phyloP scores from a whole-genome alignment of 768 basidiomycete species.

The Phylloporus sp. region DNA sequence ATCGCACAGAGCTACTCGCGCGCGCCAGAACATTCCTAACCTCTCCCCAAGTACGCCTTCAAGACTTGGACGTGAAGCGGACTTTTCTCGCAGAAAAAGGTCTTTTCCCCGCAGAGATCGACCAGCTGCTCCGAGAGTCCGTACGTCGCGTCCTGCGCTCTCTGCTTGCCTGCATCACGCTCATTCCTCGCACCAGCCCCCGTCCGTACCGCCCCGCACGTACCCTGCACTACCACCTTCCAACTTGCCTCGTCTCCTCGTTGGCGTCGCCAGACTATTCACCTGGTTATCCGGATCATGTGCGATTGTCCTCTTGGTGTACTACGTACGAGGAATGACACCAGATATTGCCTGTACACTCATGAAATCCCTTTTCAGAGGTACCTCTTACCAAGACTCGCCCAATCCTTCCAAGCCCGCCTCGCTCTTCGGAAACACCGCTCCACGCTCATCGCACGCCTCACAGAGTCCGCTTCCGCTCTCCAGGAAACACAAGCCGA shows the following conservation, averaged over 20 bases:
- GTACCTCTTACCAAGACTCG: slow-evolving; percentile 62
- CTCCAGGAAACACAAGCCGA: slow-evolving; percentile 54
- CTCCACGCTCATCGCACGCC: slow-evolving; percentile 45
- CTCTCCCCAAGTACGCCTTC: slow-evolving; percentile 59
- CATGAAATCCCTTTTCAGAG: slow-evolving; percentile 39
- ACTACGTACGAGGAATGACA: slow-evolving; percentile 50
- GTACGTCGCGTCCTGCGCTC: slow-evolving; percentile 38
- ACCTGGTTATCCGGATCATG: slow-evolving; percentile 66
- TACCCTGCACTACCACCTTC: slow-evolving; percentile 71
- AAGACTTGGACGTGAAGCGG: slow-evolving; percentile 53
- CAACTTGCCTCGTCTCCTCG: slow-evolving; percentile 59
- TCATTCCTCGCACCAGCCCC: slow-evolving; percentile 30
- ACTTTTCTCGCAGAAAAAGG: slow-evolving; percentile 70
- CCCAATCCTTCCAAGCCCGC: slow-evolving; percentile 55
- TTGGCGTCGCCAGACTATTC: slow-evolving; percentile 55
- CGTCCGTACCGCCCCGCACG: slow-evolving; percentile 61
- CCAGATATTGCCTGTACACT: background rate
- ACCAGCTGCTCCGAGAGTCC: slow-evolving; percentile 49
- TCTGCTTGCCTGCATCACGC: background rate
- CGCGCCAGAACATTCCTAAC: slow-evolving; percentile 60
- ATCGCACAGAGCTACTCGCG: slow-evolving; percentile 42
- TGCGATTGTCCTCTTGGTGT: slow-evolving; percentile 52
- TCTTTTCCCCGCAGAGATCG: slow-evolving; percentile 55
- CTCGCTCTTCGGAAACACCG: slow-evolving; percentile 59
- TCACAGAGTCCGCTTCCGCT: slow-evolving; percentile 51